Percentiles rank a stretch among this genome's conserved stretches.
phyloP scores from a whole-genome alignment of 2,329 filamentous ascomycete genomes.

The Pseudogymnoascus sp. region DNA sequence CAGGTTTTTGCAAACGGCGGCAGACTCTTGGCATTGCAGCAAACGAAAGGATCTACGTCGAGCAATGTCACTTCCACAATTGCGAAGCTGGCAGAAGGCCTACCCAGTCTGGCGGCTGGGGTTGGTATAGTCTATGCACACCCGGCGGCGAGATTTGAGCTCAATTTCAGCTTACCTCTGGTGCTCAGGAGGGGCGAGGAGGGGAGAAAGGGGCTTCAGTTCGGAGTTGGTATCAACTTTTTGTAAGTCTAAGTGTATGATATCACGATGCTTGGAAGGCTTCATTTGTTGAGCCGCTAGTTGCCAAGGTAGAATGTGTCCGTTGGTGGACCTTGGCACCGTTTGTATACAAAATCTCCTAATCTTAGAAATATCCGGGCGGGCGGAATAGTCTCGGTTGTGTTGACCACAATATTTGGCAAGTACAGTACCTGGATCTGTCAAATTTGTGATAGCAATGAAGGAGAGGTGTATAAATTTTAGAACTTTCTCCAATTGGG shows the following conservation, averaged over 20 bases:
- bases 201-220: slow-evolving; percentile 79
- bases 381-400: neutral
- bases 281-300: neutral
- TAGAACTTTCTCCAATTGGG: neutral
- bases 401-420: neutral
- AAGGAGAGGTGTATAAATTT: neutral
- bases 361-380: slow-evolving; percentile 5
- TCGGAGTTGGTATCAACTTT: slow-evolving; percentile 96
- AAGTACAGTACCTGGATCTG: neutral
- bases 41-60: slow-evolving; percentile 34
- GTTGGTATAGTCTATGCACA: slow-evolving; percentile 91
- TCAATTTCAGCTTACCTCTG: slow-evolving; percentile 88
- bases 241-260: slow-evolving; percentile 42
- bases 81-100: slow-evolving; percentile 59
- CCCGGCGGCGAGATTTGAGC: slow-evolving; percentile 83
- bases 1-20: slow-evolving; percentile 91
- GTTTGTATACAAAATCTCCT: slow-evolving; percentile 5
- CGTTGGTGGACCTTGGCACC: neutral
- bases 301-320: slow-evolving; percentile 1
- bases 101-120: slow-evolving; percentile 80
- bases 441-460: neutral
- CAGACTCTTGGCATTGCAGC: slow-evolving; percentile 67
- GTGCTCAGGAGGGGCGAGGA: slow-evolving; percentile 76
- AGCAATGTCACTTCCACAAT: slow-evolving; percentile 42
- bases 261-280: neutral